phyloP scores from a whole-genome alignment of 2,329 filamentous ascomycete species.

The Hypoxylon sp. region DNA sequence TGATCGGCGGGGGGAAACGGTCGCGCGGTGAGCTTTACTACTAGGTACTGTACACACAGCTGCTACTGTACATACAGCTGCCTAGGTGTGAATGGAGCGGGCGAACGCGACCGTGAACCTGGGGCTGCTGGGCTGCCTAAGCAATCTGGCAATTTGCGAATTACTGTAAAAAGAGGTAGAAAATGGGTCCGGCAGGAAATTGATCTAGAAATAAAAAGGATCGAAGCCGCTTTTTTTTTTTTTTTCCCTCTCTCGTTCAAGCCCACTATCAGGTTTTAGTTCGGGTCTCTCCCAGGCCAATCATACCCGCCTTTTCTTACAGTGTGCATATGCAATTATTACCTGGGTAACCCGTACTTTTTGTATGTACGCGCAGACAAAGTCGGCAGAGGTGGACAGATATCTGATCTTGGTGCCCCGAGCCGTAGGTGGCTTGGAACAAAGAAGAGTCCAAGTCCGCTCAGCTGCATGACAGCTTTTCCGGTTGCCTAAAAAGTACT shows the following conservation, averaged over 20 bases:
- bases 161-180: background rate
- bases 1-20: slow-evolving; percentile 7
- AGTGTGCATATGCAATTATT: too few species aligned
- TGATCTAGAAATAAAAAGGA: background rate
- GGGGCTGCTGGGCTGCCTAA: too few species aligned
- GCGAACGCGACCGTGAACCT: too few species aligned
- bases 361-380: too few species aligned
- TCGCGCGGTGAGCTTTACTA: background rate
- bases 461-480: slow-evolving; percentile 5
- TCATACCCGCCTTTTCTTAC: slow-evolving; percentile 10
- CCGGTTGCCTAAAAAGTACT: background rate
- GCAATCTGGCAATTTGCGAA: background rate
- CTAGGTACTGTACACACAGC: too few species aligned
- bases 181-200: slow-evolving; percentile 4
- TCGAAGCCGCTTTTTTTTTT: slow-evolving; percentile 8
- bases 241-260: slow-evolving; percentile 22
- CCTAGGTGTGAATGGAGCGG: too few species aligned
- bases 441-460: slow-evolving; percentile 31
- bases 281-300: slow-evolving; percentile 14
- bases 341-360: too few species aligned
- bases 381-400: background rate
- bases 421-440: slow-evolving; percentile 26
- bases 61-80: too few species aligned
- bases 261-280: slow-evolving; percentile 9
- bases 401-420: background rate